These are phyloP conservation scores for Microglena sp. DNA, from an alignment of 139 green algal species.

Conservation along the genomic window DNA sequence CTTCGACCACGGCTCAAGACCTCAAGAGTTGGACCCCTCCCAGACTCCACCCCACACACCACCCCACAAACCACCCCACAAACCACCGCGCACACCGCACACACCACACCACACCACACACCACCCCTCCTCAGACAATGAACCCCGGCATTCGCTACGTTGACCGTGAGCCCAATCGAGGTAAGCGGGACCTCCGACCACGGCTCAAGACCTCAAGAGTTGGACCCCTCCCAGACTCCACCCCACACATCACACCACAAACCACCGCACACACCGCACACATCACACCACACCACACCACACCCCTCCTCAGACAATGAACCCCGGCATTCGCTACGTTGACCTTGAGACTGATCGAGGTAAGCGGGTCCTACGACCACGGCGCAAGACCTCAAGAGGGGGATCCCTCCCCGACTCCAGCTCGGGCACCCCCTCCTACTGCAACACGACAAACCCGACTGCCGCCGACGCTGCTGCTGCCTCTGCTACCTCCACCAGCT, in stretches of 20 bases:
- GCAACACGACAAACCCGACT: no score
- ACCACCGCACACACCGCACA: no score
- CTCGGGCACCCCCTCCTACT: no score
- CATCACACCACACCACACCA: no score
- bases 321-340: conserved; percentile 60
- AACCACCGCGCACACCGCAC: no score
- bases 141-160: conserved; percentile 61
- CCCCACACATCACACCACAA: no score
- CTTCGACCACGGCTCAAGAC: neutral
- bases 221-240: no score
- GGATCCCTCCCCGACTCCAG: no score
- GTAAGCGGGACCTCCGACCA: neutral
- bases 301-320: conserved; percentile 14
- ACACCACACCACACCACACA: no score
- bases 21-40: neutral
- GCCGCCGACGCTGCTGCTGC: neutral
- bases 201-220: neutral
- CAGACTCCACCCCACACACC: no score
- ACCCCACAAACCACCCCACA: no score
- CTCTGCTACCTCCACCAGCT: neutral
- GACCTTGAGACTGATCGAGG: conserved; percentile 72
- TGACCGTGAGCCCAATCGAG: conserved; percentile 68
- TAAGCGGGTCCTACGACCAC: neutral
- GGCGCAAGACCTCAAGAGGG: neutral
- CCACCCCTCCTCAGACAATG: conserved; percentile 11